phyloP scores from a whole-genome alignment of 352 stramenopile species.

The Globisporangium ultimum region DNA sequence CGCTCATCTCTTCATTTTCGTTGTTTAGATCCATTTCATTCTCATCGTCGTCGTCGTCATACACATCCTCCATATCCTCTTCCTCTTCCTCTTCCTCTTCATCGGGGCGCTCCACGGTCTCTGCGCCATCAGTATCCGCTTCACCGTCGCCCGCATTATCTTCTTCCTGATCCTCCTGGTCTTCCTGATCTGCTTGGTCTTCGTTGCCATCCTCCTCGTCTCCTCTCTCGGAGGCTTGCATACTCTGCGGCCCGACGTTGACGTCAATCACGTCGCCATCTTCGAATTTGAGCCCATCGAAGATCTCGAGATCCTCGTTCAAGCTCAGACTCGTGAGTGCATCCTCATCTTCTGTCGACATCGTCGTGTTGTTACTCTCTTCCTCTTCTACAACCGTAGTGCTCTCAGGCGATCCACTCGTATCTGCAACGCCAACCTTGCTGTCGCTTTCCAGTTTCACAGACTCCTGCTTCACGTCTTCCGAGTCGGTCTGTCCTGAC shows the following conservation, averaged over 20 bases:
- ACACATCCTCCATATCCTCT: conserved; percentile 41
- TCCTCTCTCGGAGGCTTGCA: conserved; percentile 19
- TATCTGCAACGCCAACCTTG: not conserved
- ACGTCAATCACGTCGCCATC: conserved; percentile 81
- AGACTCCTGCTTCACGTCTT: conserved; percentile 32
- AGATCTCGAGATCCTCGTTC: conserved; percentile 79
- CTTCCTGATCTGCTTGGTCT: conserved; percentile 4
- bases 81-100: conserved; percentile 38
- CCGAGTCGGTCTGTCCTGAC: conserved; percentile 25
- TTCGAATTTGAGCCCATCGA: conserved; percentile 86
- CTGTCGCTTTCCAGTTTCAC: not conserved
- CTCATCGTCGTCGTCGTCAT: conserved; percentile 60
- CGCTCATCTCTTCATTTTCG: conserved; percentile 9
- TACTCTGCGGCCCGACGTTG: conserved; percentile 20
- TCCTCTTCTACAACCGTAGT: conserved; percentile 2
- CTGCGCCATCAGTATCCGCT: conserved; percentile 33
- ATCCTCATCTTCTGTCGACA: conserved; percentile 43
- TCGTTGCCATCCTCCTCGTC: conserved; percentile 18
- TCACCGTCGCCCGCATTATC: conserved; percentile 16
- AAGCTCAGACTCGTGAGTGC: conserved; percentile 70
- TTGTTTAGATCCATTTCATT: conserved; percentile 14
- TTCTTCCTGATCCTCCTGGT: too few species aligned
- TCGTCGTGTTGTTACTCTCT: conserved; percentile 4
- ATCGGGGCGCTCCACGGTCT: conserved; percentile 28
- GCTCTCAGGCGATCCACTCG: not conserved